Evolutionary conservation across 2,329 filamentous ascomycete genomes (phyloP).

Genomic region (Diaporthe citriasiana): DNA sequence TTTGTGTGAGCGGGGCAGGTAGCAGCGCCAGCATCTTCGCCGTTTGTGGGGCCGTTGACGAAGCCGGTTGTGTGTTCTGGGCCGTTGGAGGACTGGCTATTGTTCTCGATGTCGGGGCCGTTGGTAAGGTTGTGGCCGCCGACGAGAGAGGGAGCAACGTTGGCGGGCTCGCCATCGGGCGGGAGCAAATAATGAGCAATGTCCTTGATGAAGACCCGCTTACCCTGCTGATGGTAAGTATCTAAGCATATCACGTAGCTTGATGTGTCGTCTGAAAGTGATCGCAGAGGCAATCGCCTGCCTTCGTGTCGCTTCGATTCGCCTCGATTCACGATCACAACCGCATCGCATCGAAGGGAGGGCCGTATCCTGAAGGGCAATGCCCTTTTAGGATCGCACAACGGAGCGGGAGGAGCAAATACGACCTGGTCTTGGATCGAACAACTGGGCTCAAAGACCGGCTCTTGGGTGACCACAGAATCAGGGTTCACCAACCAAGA

Average conservation of each 20-base stretch:
- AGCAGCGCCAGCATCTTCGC: conserved; percentile 39
- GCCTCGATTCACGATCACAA: conserved; percentile 1
- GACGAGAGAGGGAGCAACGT: conserved; percentile 85
- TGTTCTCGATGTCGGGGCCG: conserved; percentile 25
- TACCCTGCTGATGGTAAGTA: conserved; percentile 70
- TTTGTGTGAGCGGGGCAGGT: conserved; percentile 46
- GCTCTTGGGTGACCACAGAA: conserved; percentile 12
- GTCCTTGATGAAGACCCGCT: conserved; percentile 97
- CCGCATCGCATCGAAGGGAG: neutral
- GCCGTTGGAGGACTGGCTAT: conserved; percentile 35
- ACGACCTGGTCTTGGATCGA: conserved; percentile 31
- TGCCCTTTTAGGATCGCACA: conserved; percentile 45
- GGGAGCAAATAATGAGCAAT: conserved; percentile 94
- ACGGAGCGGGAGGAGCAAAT: conserved; percentile 37
- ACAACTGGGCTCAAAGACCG: conserved; percentile 21
- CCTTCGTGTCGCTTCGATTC: conserved; percentile 14
- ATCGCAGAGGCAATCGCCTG: conserved; percentile 15
- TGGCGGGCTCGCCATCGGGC: conserved; percentile 75
- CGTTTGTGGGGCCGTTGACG: conserved; percentile 49
- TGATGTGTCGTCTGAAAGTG: neutral
- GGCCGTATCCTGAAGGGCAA: neutral
- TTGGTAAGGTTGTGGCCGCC: conserved; percentile 58
- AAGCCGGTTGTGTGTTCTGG: conserved; percentile 47
- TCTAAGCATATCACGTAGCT: neutral
- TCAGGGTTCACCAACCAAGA: conserved; percentile 9